A percentile compares a stretch with the other conserved stretches of the same genome.
Conservation (phyloP, 768 basidiomycete genomes). For the Flagelloscypha sp. region DNA sequence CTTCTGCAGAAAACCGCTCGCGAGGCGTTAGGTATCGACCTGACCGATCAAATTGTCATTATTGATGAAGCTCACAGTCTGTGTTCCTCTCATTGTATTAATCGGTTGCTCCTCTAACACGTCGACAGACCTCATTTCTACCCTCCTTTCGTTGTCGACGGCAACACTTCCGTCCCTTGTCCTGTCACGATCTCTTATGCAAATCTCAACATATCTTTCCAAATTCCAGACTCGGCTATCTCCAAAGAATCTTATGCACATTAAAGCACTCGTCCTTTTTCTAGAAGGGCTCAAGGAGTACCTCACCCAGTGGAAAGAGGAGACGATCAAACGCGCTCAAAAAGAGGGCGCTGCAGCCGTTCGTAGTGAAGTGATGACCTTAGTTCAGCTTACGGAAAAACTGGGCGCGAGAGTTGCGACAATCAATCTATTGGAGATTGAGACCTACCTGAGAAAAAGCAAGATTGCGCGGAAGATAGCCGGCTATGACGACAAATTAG, state of each 20-base stretch:
- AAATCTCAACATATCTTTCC: conserved; percentile 69
- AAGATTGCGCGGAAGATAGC: conserved; percentile 82
- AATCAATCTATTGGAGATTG: conserved; percentile 79
- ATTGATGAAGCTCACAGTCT: conserved; percentile 96
- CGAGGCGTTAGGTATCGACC: conserved; percentile 79
- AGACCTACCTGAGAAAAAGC: conserved; percentile 70
- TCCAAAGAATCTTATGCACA: conserved; percentile 62
- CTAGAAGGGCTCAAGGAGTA: conserved; percentile 62
- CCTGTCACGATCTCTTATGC: conserved; percentile 56
- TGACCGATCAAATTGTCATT: conserved; percentile 78
- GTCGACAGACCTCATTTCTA: conserved; percentile 72
- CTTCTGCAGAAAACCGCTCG: conserved; percentile 75
- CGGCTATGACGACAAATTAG: conserved; percentile 67
- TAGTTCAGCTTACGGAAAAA: conserved; percentile 52
- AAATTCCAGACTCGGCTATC: conserved; percentile 76
- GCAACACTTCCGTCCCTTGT: conserved; percentile 48
- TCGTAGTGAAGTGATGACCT: conserved; percentile 54
- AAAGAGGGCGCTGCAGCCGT: conserved; percentile 7
- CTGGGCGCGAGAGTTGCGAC: conserved; percentile 64
- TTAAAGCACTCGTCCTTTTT: conserved; percentile 71
- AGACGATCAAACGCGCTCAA: conserved; percentile 14
- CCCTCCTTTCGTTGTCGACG: conserved; percentile 81
- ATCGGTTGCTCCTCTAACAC: not conserved
- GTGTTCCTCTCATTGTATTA: conserved; percentile 21
- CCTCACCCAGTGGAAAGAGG: conserved; percentile 45